Conservation (phyloP, 129 eudicot species). For the Flaveria linearis region DNA sequence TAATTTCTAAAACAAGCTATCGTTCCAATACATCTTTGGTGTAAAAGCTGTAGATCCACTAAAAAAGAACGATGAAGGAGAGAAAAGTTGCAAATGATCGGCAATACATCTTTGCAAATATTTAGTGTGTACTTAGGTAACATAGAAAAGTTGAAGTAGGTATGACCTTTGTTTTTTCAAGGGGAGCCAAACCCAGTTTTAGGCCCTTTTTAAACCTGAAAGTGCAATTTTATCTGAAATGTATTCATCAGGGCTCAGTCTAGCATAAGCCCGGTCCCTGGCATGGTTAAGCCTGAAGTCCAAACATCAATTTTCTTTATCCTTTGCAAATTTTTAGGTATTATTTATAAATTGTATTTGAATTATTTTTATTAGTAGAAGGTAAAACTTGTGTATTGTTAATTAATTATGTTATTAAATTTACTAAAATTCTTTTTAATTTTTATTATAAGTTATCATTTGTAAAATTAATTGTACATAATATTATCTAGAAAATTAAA, state of each 20-base stretch:
- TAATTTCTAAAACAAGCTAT: neutral
- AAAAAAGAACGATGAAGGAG: neutral
- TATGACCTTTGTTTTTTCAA: too few species aligned
- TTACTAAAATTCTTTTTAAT: neutral
- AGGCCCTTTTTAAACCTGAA: too few species aligned
- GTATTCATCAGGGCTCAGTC: too few species aligned
- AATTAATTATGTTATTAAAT: neutral
- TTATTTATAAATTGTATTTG: neutral
- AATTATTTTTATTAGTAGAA: neutral
- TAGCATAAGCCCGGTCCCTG: too few species aligned
- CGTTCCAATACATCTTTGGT: neutral
- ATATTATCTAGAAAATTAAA: neutral
- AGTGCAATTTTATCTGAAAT: too few species aligned
- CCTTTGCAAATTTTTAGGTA: neutral
- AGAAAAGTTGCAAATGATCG: too few species aligned
- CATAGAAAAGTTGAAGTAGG: too few species aligned
- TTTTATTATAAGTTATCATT: neutral
- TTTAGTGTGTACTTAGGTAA: too few species aligned
- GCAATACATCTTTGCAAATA: too few species aligned
- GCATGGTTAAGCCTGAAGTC: too few species aligned
- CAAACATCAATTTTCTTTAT: neutral
- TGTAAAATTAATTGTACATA: neutral
- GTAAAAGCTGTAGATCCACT: slow-evolving; percentile 8
- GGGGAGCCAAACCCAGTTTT: too few species aligned
- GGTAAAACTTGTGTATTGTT: neutral